Conservation (phyloP, 2,329 filamentous ascomycete species). For the Rhynchosporium graminicola region DNA sequence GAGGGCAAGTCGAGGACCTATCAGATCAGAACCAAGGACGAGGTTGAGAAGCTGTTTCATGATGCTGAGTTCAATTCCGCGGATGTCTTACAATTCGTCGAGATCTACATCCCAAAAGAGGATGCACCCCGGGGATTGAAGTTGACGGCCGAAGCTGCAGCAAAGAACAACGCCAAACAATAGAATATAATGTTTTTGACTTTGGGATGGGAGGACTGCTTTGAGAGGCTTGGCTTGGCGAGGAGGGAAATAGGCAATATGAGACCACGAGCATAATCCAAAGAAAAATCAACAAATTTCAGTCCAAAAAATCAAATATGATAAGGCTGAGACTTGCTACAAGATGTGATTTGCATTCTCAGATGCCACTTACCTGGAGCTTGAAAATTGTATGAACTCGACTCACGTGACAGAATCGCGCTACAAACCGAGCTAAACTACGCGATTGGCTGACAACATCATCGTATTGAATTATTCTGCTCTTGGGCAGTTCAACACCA, state of each 20-base stretch:
- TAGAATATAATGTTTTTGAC: conserved; percentile 4
- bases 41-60: conserved; percentile 65
- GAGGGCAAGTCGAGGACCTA: conserved; percentile 61
- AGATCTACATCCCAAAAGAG: conserved; percentile 77
- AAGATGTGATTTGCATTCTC: too few relatives aligned
- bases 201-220: neutral
- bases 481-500: neutral
- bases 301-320: neutral
- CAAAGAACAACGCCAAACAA: conserved; percentile 61
- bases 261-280: neutral
- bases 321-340: too few relatives aligned
- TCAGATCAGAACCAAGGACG: conserved; percentile 66
- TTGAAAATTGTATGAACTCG: neutral
- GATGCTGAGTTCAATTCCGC: conserved; percentile 63
- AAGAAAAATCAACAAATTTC: neutral
- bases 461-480: neutral
- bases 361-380: too few relatives aligned
- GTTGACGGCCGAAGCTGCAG: conserved; percentile 69
- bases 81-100: conserved; percentile 67
- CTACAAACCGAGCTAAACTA: neutral
- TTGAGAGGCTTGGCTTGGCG: neutral
- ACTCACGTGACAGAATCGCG: neutral
- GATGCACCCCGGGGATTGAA: conserved; percentile 74
- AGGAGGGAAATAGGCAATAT: neutral
- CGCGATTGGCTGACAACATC: conserved; percentile 15